A percentile compares a stretch with the other conserved stretches of the same genome.
These are phyloP conservation scores for Royoungia palumana DNA, from an alignment of 768 basidiomycete species.

Conservation along the genomic window DNA sequence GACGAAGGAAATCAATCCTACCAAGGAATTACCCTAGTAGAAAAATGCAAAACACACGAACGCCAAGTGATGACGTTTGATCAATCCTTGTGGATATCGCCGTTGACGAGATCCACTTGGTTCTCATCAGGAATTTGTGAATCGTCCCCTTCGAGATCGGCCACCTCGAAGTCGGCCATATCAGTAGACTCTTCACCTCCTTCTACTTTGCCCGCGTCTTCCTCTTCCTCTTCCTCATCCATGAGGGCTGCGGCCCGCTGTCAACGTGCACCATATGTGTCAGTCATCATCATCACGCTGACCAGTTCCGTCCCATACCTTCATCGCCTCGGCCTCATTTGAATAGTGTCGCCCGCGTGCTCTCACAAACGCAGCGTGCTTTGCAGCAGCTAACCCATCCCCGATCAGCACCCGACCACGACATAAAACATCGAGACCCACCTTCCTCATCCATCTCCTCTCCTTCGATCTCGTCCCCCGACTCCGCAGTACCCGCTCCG, in stretches of 20 bases:
- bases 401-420: not conserved
- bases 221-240: conserved; percentile 55
- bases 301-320: conserved; percentile 44
- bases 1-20: not conserved
- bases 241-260: conserved; percentile 65
- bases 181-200: not conserved
- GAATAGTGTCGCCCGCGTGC: conserved; percentile 85
- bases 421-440: conserved; percentile 34
- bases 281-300: not conserved
- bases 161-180: conserved; percentile 19
- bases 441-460: conserved; percentile 92
- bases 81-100: conserved; percentile 15
- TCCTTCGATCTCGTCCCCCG: conserved; percentile 57
- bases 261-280: not conserved
- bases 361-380: conserved; percentile 77
- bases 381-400: conserved; percentile 60
- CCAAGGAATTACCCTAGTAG: not conserved
- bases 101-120: conserved; percentile 16
- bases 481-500: conserved; percentile 35
- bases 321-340: conserved; percentile 91
- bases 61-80: not conserved
- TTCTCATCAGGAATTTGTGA: not conserved
- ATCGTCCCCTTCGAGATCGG: not conserved
- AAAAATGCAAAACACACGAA: too few relatives aligned
- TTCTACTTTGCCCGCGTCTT: not conserved